Evolutionary conservation across 2,329 filamentous ascomycete genomes (phyloP).

Genomic region (Colletotrichum shisoi): DNA sequence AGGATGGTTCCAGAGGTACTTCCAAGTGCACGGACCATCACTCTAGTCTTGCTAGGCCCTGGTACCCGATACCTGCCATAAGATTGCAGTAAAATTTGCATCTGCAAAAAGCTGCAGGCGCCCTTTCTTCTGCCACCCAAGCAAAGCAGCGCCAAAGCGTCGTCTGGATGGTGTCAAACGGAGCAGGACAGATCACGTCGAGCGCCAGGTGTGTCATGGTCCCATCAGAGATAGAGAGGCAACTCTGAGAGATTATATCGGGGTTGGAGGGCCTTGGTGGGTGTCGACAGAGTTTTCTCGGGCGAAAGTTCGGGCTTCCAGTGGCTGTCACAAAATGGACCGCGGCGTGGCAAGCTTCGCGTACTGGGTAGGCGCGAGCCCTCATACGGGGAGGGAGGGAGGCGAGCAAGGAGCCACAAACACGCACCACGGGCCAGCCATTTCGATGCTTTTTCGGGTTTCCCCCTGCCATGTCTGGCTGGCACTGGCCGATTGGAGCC

Average conservation of each 20-base stretch:
- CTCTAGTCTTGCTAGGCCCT: constrained; percentile 16
- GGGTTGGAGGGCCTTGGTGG: constrained; percentile 3
- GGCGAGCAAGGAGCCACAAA: constrained; percentile 12
- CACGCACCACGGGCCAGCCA: constrained; percentile 29
- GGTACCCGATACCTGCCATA: constrained; percentile 35
- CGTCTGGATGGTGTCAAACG: not conserved
- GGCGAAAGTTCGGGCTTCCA: constrained; percentile 28
- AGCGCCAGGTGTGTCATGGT: not conserved
- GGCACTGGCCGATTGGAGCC: constrained; percentile 31
- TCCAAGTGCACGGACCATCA: constrained; percentile 25
- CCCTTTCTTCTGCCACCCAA: constrained; percentile 21
- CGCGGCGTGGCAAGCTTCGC: constrained; percentile 38
- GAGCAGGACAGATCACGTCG: not conserved
- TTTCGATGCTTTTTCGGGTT: constrained; percentile 28
- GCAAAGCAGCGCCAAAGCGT: constrained; percentile 25
- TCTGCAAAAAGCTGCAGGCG: constrained; percentile 34
- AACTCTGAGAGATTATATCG: not conserved
- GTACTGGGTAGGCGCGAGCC: constrained; percentile 30
- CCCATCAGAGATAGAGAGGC: not conserved
- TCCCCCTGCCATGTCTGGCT: constrained; percentile 27
- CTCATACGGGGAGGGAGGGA: constrained; percentile 12
- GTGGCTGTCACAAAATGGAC: constrained; percentile 18
- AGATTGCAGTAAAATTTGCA: constrained; percentile 38
- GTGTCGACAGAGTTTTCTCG: constrained; percentile 34
- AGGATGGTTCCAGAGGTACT: constrained; percentile 27